These are phyloP conservation scores for Cochlearia excelsa DNA, from an alignment of 345 rosid species.

Conservation along the genomic window DNA sequence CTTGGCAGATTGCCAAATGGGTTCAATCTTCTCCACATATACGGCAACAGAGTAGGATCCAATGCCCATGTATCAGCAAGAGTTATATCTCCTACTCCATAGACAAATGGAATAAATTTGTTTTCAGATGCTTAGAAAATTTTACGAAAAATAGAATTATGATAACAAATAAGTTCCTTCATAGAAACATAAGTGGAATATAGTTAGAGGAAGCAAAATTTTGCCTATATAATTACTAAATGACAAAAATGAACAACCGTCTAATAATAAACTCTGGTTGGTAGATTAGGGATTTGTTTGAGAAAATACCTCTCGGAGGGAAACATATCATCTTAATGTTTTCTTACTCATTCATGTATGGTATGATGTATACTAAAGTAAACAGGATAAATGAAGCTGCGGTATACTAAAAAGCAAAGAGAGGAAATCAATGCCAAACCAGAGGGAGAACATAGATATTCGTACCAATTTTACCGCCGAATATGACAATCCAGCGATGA, in stretches of 20 bases:
- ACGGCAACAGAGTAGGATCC: conserved; percentile 64
- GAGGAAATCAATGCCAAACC: background rate
- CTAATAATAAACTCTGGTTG: background rate
- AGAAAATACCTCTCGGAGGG: background rate
- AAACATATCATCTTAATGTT: background rate
- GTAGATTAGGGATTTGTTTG: background rate
- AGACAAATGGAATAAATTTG: background rate
- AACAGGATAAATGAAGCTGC: too few species aligned
- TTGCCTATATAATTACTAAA: background rate
- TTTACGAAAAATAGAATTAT: background rate
- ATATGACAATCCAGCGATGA: conserved; percentile 60
- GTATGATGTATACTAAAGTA: too few species aligned
- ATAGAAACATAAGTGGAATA: background rate
- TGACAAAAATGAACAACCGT: background rate
- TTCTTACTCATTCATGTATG: background rate
- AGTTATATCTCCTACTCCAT: conserved; percentile 54
- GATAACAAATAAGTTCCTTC: background rate
- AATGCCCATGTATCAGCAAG: conserved; percentile 81
- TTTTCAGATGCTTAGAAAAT: background rate
- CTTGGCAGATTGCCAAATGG: conserved; percentile 69
- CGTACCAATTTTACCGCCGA: conserved; percentile 79
- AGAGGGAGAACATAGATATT: background rate
- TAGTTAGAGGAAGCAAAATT: background rate
- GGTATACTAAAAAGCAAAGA: too few species aligned
- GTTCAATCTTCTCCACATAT: conserved; percentile 62